These are phyloP conservation scores for Lactarius psammicola DNA, from an alignment of 768 basidiomycete genomes.

Conservation along the genomic window DNA sequence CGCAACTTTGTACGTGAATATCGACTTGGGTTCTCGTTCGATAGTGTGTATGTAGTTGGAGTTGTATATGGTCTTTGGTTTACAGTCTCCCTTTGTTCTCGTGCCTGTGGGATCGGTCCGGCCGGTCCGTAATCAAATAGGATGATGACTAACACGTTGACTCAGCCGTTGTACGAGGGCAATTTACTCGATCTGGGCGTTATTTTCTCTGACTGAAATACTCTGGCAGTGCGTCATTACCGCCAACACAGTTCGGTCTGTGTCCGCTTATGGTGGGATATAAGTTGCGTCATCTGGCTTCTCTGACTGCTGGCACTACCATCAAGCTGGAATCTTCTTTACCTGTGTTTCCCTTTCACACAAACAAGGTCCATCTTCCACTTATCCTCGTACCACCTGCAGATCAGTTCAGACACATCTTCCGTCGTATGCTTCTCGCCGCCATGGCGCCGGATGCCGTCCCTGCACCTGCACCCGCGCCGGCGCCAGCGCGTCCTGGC, in stretches of 20 bases:
- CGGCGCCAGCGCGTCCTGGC: constrained; percentile 36
- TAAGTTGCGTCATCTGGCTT: constrained; percentile 13
- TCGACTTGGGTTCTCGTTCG: no score
- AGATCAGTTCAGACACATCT: constrained; percentile 50
- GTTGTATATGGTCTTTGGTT: no score
- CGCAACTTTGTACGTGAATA: no score
- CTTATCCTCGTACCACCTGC: constrained; percentile 50
- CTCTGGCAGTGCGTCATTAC: background rate
- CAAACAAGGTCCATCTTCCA: constrained; percentile 34
- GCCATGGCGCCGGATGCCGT: constrained; percentile 28
- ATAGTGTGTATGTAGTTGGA: no score
- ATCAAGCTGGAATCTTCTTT: constrained; percentile 13
- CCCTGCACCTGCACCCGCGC: constrained; percentile 16
- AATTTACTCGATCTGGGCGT: background rate
- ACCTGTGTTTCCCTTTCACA: constrained; percentile 26
- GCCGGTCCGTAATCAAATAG: background rate
- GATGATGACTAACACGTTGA: background rate
- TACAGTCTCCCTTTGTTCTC: no score
- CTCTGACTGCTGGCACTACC: background rate
- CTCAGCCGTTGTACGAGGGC: background rate
- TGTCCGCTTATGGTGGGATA: background rate
- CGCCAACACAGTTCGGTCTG: background rate
- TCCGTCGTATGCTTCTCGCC: constrained; percentile 30
- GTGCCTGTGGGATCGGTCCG: no score
- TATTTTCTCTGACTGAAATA: no score